Evolutionary conservation across 192 early-diverging fungal genomes (phyloP), one percentile per base, ranked within the genome.

Genomic region (Rhizophagus clarus): DNA sequence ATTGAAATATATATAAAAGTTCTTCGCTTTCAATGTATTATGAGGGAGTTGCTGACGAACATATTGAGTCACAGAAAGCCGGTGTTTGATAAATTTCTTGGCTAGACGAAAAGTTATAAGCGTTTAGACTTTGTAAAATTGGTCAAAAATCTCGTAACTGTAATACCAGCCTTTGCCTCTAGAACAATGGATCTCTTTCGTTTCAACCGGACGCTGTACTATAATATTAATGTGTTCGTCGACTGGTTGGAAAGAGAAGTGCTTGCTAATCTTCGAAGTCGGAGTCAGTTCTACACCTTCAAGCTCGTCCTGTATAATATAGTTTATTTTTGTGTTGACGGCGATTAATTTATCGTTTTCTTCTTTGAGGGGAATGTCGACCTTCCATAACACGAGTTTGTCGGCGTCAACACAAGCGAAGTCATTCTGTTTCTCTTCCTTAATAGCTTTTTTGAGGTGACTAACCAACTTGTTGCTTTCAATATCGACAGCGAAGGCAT

Each of bases 331-430:
- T 0, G 49, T 51, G 4, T 51, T 51, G 14, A 4, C 17, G 3
- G 2, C 49, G 1, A 1, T 29, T 29, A 64, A 64, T 29, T 64
- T 12, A 14, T 9, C 62, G 9, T 29, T 28, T 28, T 64, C 12
- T 64, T 76, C 72, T n/a, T n/a, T n/a, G 32, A 49, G 32, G 26
- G 77, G 17, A 62, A 73, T 82, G 3, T 76, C 32, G 6, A 82
- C 77, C 40, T 72, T 68, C 81, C 81, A 82, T 34, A 82, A 64
- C 15, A 15, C 73, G 70, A 79, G 81, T n/a, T 61, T 72, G 15
- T 82, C 51, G 17, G 69, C 76, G n/a, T n/a, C n/a, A n/a, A n/a
- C n/a, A n/a, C n/a, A n/a, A 79, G 40, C 5, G 42, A 82, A 37
- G 28, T 51, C 42, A 42, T 56, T 63, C 80, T 2, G 73, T 45